Conservation (phyloP, 1,139 yeast species). For the Debaryomyces sp. region DNA sequence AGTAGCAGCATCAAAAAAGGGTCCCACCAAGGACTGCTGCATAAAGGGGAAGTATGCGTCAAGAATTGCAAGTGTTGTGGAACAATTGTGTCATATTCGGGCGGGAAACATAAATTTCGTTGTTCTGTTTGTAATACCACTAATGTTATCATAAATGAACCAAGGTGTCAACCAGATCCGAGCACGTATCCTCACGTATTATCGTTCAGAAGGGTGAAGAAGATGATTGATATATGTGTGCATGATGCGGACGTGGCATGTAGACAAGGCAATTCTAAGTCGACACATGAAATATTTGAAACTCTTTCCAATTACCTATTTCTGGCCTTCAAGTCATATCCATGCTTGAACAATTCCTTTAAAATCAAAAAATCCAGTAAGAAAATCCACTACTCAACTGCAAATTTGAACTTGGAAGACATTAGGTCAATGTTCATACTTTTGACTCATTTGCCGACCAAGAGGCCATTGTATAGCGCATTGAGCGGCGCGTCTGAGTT, state of each 20-base stretch:
- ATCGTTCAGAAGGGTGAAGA: constrained; percentile 29
- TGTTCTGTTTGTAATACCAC: constrained; percentile 63
- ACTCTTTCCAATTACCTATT: constrained; percentile 51
- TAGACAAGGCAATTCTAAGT: constrained; percentile 12
- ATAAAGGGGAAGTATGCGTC: constrained; percentile 16
- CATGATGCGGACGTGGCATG: constrained; percentile 15
- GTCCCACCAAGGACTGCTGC: neutral
- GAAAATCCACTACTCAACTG: constrained; percentile 37
- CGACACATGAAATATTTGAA: constrained; percentile 46
- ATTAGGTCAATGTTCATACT: constrained; percentile 44
- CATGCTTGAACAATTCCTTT: constrained; percentile 54
- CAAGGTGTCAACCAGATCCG: constrained; percentile 9
- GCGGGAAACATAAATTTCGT: constrained; percentile 47
- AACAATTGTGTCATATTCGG: constrained; percentile 53
- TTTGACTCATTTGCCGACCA: constrained; percentile 55
- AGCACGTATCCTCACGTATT: constrained; percentile 21
- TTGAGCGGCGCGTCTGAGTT: constrained; percentile 51
- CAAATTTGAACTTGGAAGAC: constrained; percentile 51
- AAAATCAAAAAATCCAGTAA: constrained; percentile 24
- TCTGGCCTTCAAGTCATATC: constrained; percentile 42
- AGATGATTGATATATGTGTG: constrained; percentile 33
- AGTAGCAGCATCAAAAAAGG: constrained; percentile 4
- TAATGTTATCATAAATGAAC: constrained; percentile 26
- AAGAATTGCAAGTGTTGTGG: constrained; percentile 62
- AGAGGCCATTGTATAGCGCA: constrained; percentile 57